Conservation (phyloP, 345 rosid genomes). For the Salix koriyanagi region DNA sequence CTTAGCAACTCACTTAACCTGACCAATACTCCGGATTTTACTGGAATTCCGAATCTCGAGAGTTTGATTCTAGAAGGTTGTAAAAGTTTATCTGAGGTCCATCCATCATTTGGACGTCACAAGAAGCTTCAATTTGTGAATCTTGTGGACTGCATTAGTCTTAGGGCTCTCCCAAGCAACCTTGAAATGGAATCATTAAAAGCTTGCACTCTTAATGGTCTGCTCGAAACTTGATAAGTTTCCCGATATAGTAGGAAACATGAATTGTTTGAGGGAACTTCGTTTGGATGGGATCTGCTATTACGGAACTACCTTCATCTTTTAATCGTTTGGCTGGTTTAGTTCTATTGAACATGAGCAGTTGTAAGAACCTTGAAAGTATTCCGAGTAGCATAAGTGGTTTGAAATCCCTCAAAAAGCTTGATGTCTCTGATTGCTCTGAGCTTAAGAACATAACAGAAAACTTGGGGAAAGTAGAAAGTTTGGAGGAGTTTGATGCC, state of each 20-base stretch:
- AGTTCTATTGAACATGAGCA: conserved; percentile 1
- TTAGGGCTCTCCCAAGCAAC: too few species aligned
- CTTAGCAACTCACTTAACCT: too few species aligned
- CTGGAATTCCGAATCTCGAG: too few species aligned
- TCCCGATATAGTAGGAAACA: conserved; percentile 21
- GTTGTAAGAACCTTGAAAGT: conserved; percentile 26
- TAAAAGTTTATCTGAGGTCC: too few species aligned
- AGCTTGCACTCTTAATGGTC: conserved; percentile 11
- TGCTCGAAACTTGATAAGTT: conserved; percentile 27
- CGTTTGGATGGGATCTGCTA: conserved; percentile 18
- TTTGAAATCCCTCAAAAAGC: conserved; percentile 18
- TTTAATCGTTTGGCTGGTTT: conserved; percentile 16
- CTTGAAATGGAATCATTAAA: conserved; percentile 26
- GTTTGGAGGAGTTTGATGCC: conserved; percentile 17
- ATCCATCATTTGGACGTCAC: too few species aligned
- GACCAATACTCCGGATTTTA: too few species aligned
- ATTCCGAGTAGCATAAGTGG: conserved; percentile 15
- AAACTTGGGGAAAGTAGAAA: conserved; percentile 8
- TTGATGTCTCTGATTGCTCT: conserved; percentile 20
- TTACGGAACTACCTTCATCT: conserved; percentile 26
- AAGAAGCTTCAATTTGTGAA: too few species aligned
- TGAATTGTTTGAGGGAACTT: conserved; percentile 18
- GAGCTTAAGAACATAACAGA: conserved; percentile 14
- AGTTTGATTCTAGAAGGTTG: too few species aligned
- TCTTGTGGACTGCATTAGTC: too few species aligned